Conservation (phyloP, 73 alveolate species). For the Paramecium bursaria region DNA sequence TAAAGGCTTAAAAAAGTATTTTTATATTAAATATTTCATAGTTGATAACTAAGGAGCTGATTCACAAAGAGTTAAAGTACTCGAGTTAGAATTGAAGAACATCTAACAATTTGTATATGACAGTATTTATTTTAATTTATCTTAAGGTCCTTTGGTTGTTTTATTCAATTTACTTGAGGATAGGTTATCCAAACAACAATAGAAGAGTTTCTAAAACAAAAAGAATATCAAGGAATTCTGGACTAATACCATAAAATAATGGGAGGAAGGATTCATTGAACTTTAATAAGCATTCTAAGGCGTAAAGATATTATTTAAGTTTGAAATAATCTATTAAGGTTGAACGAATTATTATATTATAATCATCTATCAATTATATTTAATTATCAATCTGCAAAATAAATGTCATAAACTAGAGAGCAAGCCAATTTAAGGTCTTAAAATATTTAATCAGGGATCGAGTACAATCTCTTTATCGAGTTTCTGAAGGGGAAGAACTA, state of each 20-base stretch:
- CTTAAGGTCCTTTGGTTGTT: conserved; percentile 27
- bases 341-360: too few relatives aligned
- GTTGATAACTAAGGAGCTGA: conserved; percentile 18
- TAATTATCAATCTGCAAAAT: too few relatives aligned
- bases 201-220: conserved; percentile 36
- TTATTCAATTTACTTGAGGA: conserved; percentile 41
- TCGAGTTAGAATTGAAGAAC: conserved; percentile 31
- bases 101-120: conserved; percentile 42
- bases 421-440: too few relatives aligned
- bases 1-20: conserved; percentile 6
- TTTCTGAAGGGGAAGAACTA: too few relatives aligned
- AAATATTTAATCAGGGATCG: too few relatives aligned
- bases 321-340: not conserved
- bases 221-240: conserved; percentile 2
- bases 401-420: too few relatives aligned
- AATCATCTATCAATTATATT: too few relatives aligned
- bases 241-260: conserved; percentile 5
- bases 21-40: not conserved
- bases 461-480: too few relatives aligned
- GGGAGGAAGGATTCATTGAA: conserved; percentile 48
- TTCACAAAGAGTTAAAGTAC: not conserved
- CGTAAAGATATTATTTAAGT: not conserved
- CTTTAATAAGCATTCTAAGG: conserved; percentile 39
- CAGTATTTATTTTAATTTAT: not conserved
- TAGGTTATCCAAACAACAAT: conserved; percentile 32